Base-by-base conservation (phyloP, 176 grass and related monocot species). In the Chrysopogon serrulatus region DNA sequence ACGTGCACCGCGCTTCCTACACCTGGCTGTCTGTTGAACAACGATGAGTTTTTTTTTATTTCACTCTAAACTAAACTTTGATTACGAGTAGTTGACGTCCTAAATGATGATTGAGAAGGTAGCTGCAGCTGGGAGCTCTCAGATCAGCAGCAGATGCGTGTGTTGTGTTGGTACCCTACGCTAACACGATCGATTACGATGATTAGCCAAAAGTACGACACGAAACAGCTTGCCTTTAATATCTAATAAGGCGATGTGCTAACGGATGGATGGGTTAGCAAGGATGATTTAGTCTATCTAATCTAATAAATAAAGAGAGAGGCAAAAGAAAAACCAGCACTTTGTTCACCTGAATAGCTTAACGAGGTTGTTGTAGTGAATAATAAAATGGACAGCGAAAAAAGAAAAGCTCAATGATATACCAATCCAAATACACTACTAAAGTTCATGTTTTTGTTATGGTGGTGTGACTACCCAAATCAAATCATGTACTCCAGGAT, bases 1-100 rank as follows among this genome's bases (percentile, higher is more conserved):
- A 83, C 86, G 70, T 71, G 48, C 92, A 78, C 79, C 19, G 43
- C 56, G 32, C 31, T 59, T 21, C 70, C 23, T 62, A 19, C 86
- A 82, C 68, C 79, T 81, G 75, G 24, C 77, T 12, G 65, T 26
- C 32, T 34, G 42, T 11, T 47, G 26, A 47, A 10, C 68, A 13
- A 32, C n/a, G 74, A 16, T 16, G 12, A 16, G 39, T 6, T 30
- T 11, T 65, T 6, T 10, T 23, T 37, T 8, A 6, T 24, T 37
- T 26, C 14, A 1, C 2, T 2, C 30, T 12, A 14, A n/a, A n/a
- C 34, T 39, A 32, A 64, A 24, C 11, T 49, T 49, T 48, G 30
- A 67, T 51, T 67, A 68, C 44, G 13, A 17, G 45, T 30, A 10
- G 35, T 61, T 18, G 41, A 39, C 26, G 39, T 5, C 53, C n/a